Percentiles rank a stretch among this genome's conserved stretches.
phyloP scores from a whole-genome alignment of 2,329 filamentous ascomycete genomes.

The Mycosphaerella sp. region DNA sequence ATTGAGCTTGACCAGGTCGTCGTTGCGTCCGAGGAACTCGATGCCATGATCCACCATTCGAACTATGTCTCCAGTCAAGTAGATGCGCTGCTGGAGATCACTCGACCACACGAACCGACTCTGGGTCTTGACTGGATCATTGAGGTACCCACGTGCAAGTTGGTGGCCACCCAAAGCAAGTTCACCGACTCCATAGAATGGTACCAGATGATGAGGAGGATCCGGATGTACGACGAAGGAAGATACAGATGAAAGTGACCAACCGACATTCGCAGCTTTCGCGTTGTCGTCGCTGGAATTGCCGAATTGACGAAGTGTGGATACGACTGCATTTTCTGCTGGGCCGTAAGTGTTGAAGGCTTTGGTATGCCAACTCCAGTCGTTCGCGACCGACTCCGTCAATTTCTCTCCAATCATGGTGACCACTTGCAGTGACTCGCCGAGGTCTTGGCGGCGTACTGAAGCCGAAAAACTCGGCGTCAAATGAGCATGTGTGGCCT shows the following conservation, averaged over 20 bases:
- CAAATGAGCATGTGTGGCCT: neutral
- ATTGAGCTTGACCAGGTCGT: slow-evolving; percentile 71
- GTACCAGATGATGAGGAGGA: neutral
- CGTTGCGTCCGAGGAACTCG: slow-evolving; percentile 51
- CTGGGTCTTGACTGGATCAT: neutral
- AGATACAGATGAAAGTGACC: neutral
- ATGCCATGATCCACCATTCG: neutral
- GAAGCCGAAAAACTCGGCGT: neutral
- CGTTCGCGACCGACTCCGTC: neutral
- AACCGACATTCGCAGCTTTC: neutral
- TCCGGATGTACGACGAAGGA: neutral
- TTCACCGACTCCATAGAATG: neutral
- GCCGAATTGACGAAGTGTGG: neutral
- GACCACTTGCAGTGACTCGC: neutral
- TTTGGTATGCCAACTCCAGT: neutral
- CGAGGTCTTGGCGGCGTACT: neutral
- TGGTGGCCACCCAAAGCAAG: neutral
- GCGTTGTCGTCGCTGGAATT: neutral
- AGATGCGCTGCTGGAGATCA: neutral
- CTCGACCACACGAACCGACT: neutral
- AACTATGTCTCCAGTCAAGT: neutral
- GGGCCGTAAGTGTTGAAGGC: neutral
- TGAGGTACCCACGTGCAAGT: neutral
- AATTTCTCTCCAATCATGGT: neutral
- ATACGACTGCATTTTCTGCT: neutral